A percentile compares a stretch with the other conserved stretches of the same genome.
Conservation (phyloP, 1,284 basidiomycete species). For the Naganishia albida region DNA sequence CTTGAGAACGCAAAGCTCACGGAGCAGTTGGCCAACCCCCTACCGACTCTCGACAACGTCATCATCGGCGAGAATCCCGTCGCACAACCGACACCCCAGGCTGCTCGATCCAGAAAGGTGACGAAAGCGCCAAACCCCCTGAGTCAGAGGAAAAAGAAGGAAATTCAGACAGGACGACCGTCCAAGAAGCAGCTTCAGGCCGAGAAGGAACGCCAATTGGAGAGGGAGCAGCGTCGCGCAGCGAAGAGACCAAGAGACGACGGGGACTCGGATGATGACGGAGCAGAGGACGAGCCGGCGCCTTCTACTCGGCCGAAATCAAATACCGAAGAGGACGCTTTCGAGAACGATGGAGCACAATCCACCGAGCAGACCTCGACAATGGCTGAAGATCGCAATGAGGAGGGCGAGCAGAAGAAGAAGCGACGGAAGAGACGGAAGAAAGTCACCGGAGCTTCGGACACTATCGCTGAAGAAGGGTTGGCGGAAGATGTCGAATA, state of each 20-base stretch:
- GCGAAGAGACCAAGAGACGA: slow-evolving; percentile 36
- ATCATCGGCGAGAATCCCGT: slow-evolving; percentile 63
- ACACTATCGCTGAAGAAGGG: slow-evolving; percentile 4
- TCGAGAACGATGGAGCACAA: slow-evolving; percentile 16
- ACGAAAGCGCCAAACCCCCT: slow-evolving; percentile 90
- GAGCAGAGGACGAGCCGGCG: slow-evolving; percentile 26
- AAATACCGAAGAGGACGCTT: slow-evolving; percentile 12
- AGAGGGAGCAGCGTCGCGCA: slow-evolving; percentile 25
- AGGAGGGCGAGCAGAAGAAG: slow-evolving; percentile 29
- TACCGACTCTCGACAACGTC: slow-evolving; percentile 48
- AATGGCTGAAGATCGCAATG: background rate
- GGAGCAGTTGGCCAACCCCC: slow-evolving; percentile 45
- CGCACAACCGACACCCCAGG: slow-evolving; percentile 54
- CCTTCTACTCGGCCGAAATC: slow-evolving; percentile 3
- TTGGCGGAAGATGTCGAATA: background rate
- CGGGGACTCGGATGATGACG: slow-evolving; percentile 34
- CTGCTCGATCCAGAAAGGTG: slow-evolving; percentile 62
- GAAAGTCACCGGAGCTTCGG: slow-evolving; percentile 21
- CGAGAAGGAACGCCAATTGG: slow-evolving; percentile 26
- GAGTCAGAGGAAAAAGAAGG: slow-evolving; percentile 84
- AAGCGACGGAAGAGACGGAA: slow-evolving; percentile 30
- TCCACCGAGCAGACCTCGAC: background rate
- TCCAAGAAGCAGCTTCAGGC: slow-evolving; percentile 31
- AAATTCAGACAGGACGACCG: slow-evolving; percentile 30
- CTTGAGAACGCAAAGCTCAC: slow-evolving; percentile 42